Evolutionary conservation across 352 stramenopile genomes (phyloP), one percentile per base, ranked within the genome.

Genomic region (Globisporangium nodosum): DNA sequence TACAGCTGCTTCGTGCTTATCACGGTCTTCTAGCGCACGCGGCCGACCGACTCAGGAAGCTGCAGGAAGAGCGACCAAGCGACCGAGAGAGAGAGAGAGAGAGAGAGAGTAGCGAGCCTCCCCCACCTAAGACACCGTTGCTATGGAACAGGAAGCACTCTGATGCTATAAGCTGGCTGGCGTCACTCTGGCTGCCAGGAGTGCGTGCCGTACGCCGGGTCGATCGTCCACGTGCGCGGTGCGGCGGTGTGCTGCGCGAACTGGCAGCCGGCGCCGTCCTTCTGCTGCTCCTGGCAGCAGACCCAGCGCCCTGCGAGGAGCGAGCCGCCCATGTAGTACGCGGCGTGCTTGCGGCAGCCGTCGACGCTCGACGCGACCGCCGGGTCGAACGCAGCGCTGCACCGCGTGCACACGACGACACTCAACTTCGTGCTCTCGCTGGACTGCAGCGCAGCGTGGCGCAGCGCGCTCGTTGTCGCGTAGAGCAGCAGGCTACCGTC

Each of bases 1-100:
- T 99, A 99, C 81, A 96, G 84, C 39, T 97, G 92, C 71, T 99
- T 99, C 81, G 96, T 98, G 45, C 92, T 99, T 30, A 99, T 99
- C 68, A 97, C 97, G 5, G 97, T 99, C 45, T 99, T 99, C 75
- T 99, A 86, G 37, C 9, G 8, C 11, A 27, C 24, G 24, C 24
- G 24, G 24, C 24, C 24, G 24, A 27, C 24, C 24, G 24, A 27
- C 24, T 27, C 24, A 3, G 24, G 24, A 27, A 27, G 24, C 1
- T 27, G 24, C 24, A 27, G 24, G 24, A 27, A 27, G 9, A 15
- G 9, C 35, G 35, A 42, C 2, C 9, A 15, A 2, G 35, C 8
- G 35, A 54, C 8, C 42, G 20, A 24, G 42, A 11, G 20, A 21
- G 16, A 48, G 49, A 31, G 21, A n/a, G 46, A 50, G 20, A 6